Base-by-base conservation (phyloP, 164 flowering plant genomes). In the Piper longum region DNA sequence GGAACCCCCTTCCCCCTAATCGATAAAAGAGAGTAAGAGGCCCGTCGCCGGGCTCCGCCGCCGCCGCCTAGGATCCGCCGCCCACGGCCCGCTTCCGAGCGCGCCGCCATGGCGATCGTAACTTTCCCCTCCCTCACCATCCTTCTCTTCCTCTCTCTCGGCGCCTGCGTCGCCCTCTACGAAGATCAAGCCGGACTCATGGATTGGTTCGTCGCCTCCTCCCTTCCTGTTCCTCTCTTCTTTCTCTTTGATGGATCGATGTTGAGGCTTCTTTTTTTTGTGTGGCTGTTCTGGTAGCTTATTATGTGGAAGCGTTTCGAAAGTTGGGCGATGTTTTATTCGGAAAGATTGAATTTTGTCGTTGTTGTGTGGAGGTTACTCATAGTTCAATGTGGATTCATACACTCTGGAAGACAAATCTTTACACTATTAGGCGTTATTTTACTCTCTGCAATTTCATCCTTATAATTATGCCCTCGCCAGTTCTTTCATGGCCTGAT, bases 141-240 rank as follows among this genome's bases (percentile, higher is more conserved):
- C 13, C 62, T 80, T 4, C 59, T 83, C 36, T 1, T 79, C 8
- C 51, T 80, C 59, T 57, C 76, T 54, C 16, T 65, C 4, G 63
- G 41, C 67, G 74, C 73, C 41, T 57, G 71, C 56, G 59, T 73
- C 54, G 76, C 89, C 42, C 80, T 91, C 54, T 87, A 83, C 62
- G 95, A 87, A 79, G 98, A 89, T 80, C 96, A 91, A 83, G 88
- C 80, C 54, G 98, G 96, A 43, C 85, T 89, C 71, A 82, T 76
- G 85, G 98, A 91, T 66, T 91, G 98, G 98, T 88, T 64, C 71
- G 63, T 19, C 59, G 64, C 66, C 56, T 45, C 48, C 56, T 41
- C 45, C 43, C 52, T 57, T 45, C 57, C 67, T 66, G 17, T 54
- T 63, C 61, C 13, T 41, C 36, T 43, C 63, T 12, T 26, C 13